phyloP scores from a whole-genome alignment of 2,329 filamentous ascomycete species.

The Mollisiaceae sp. region DNA sequence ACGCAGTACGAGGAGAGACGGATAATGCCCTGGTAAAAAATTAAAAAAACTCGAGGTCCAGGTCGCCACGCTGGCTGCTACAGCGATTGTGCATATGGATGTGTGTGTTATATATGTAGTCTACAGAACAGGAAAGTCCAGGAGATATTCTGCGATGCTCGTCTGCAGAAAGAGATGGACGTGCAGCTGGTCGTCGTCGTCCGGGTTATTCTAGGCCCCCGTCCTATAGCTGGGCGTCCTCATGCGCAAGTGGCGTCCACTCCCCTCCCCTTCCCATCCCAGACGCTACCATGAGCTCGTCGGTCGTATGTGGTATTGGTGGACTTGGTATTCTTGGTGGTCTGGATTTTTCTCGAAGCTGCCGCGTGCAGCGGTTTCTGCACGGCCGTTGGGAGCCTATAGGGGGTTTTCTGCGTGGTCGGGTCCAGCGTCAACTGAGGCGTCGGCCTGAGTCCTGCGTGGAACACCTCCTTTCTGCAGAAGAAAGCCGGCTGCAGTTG shows the following conservation, averaged over 20 bases:
- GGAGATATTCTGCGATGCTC: neutral
- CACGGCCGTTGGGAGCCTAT: conserved; percentile 9
- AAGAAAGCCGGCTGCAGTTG: neutral
- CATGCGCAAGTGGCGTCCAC: neutral
- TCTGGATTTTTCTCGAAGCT: neutral
- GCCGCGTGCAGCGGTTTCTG: conserved; percentile 8
- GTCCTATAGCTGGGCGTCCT: neutral
- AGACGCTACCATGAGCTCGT: neutral
- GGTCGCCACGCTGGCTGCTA: neutral
- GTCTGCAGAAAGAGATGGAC: neutral
- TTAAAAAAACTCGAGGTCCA: neutral
- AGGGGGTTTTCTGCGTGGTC: conserved; percentile 6
- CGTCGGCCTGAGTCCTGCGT: neutral
- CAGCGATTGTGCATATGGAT: no score
- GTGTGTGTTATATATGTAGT: neutral
- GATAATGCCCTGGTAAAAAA: neutral
- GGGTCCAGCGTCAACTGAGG: neutral
- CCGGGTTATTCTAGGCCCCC: neutral
- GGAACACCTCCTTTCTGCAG: conserved; percentile 4
- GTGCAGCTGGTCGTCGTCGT: neutral
- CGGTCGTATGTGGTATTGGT: neutral
- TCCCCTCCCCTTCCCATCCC: neutral
- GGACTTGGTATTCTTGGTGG: neutral
- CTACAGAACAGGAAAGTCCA: neutral
- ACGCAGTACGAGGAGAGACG: neutral